Percentiles rank a stretch among this genome's conserved stretches.
Conservation (phyloP, 2,329 filamentous ascomycete genomes). For the Sporothrix variecibatus region DNA sequence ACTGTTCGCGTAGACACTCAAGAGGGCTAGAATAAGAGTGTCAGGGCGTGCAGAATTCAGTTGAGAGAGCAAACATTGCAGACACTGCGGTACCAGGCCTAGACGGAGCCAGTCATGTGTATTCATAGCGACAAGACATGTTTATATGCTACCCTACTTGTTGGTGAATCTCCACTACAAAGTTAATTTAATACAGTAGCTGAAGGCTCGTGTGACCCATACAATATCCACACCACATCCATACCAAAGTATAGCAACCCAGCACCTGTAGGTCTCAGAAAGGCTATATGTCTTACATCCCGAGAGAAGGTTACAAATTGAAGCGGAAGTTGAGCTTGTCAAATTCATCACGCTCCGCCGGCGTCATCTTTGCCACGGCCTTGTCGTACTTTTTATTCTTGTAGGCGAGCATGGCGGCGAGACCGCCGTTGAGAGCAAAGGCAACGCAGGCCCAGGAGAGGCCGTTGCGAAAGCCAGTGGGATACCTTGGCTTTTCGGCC, state of each 20-base stretch:
- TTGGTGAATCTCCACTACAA: neutral
- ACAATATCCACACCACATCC: neutral
- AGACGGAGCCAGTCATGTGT: neutral
- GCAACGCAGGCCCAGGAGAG: neutral
- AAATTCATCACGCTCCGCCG: neutral
- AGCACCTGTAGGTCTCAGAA: neutral
- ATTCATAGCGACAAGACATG: neutral
- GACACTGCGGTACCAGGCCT: no score
- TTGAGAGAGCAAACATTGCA: no score
- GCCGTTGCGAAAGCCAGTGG: neutral
- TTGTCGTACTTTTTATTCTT: neutral
- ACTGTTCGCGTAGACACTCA: neutral
- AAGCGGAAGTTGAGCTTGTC: conserved; percentile 1
- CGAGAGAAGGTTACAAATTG: neutral
- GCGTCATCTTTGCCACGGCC: neutral
- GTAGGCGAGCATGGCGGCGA: neutral
- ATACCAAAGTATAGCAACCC: neutral
- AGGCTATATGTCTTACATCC: neutral
- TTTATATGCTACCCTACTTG: neutral
- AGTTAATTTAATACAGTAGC: neutral
- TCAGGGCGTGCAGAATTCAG: no score
- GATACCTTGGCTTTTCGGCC: neutral
- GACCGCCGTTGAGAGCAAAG: neutral
- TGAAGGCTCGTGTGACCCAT: neutral
- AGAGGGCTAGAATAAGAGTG: no score